Base-by-base conservation (phyloP, 73 alveolate species). In the Paramecium primaurelia region DNA sequence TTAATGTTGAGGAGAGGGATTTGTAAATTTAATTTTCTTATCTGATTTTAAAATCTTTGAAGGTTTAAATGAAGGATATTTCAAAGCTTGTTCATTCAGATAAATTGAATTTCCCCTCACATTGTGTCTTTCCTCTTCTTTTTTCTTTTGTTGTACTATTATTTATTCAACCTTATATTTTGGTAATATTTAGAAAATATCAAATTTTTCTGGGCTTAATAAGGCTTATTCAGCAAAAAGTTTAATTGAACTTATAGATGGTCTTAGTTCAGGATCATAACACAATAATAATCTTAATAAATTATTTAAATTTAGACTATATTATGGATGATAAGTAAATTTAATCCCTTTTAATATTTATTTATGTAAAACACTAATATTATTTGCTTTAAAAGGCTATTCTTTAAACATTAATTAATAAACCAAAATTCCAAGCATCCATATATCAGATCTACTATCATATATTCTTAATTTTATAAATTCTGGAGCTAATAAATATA, bases 401-500 rank as follows among this genome's bases (percentile, higher is more conserved):
- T 75, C 68, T 36, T 75, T 75, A 42, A 75, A 75, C 88, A 75
- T 75, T 6, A 75, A 18, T 36, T 75, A 12, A 75, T 3, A 75
- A 6, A 75, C 69, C 2, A 75, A 38, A 36, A 38, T 2, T 14
- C 88, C 88, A 16, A 75, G 60, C 88, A 75, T 75, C 88, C 88
- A 75, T 4, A 75, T 38, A 20, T 75, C 88, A 38, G 88, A 75
- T 75, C n/a, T 36, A 36, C 60, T 16, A 75, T 75, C 59, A 75
- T 75, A 75, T 16, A 7, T 38, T 42, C 40, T 75, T 36, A 8
- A n/a, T 75, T 37, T 75, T 36, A 38, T 22, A 42, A 75, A 75
- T 42, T 75, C 88, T 36, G 88, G 88, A n/a, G 88, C 58, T 20
- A 75, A 42, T 38, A 75, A 75, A 75, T 75, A 75, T 34, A 75